Percentiles rank a stretch among this genome's conserved stretches.
These are phyloP conservation scores for Botryotinia convoluta DNA, from an alignment of 2,329 filamentous ascomycete genomes.

Conservation along the genomic window DNA sequence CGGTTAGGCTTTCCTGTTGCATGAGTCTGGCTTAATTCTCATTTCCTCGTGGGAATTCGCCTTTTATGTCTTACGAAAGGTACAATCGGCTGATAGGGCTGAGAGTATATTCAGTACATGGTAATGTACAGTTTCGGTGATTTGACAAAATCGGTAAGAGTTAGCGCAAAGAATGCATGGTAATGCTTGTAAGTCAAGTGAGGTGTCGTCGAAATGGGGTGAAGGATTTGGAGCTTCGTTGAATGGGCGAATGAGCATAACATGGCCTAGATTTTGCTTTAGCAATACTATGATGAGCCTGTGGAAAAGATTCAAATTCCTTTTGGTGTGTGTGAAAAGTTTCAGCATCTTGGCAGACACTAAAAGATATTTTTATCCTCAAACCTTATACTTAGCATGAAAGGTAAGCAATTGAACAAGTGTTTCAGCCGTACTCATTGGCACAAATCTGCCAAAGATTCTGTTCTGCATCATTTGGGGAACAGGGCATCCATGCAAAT, in stretches of 20 bases:
- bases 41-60: conserved; percentile 15
- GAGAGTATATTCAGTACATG: conserved; percentile 1
- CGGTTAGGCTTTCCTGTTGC: conserved; percentile 5
- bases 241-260: conserved; percentile 9
- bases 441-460: background rate
- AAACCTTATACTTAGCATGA: conserved; percentile 4
- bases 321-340: background rate
- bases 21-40: background rate
- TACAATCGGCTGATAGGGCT: conserved; percentile 15
- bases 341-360: conserved; percentile 18
- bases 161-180: conserved; percentile 1
- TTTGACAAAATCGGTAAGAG: background rate
- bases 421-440: conserved; percentile 6
- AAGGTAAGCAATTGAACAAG: background rate
- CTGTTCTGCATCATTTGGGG: background rate
- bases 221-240: conserved; percentile 15
- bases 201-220: conserved; percentile 3
- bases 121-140: background rate
- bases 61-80: conserved; percentile 14
- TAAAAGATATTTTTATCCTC: conserved; percentile 14
- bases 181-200: conserved; percentile 19
- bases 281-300: background rate
- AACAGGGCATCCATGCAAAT: background rate
- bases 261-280: background rate
- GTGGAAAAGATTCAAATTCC: background rate